phyloP scores from a whole-genome alignment of 2,329 filamentous ascomycete genomes.

The Fusarium scirpi region DNA sequence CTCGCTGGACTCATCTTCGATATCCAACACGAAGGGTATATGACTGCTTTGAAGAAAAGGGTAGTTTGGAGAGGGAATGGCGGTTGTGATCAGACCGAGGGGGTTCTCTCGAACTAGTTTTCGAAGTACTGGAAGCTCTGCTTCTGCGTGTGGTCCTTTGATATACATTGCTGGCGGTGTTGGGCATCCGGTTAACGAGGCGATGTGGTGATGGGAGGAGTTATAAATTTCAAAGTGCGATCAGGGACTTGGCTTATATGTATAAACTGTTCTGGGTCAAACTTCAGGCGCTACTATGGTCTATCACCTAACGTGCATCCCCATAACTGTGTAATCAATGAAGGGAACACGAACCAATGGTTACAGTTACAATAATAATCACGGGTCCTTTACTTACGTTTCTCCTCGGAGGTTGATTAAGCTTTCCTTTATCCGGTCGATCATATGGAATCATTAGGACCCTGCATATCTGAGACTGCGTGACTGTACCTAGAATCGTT shows the following conservation, averaged over 20 bases:
- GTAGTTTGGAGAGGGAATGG: constrained; percentile 62
- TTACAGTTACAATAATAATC: neutral
- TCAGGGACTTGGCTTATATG: neutral
- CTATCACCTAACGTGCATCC: neutral
- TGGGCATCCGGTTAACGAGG: accelerated
- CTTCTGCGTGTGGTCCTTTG: constrained; percentile 64
- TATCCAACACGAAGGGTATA: constrained; percentile 70
- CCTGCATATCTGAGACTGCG: constrained; percentile 6
- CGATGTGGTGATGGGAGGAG: neutral
- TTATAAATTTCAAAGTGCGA: neutral
- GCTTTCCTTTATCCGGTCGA: neutral
- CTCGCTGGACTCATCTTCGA: constrained; percentile 56
- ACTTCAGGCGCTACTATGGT: neutral
- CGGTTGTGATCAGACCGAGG: constrained; percentile 72
- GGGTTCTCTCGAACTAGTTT: constrained; percentile 70
- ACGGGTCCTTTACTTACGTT: neutral
- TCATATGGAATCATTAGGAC: constrained; percentile 26
- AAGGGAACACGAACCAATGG: constrained; percentile 5
- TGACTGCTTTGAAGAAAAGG: constrained; percentile 69
- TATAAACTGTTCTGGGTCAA: neutral
- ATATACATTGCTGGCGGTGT: constrained; percentile 66
- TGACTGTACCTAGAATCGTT: constrained; percentile 20
- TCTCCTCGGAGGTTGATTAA: constrained; percentile 11
- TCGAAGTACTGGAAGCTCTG: constrained; percentile 61
- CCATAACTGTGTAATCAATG: neutral